phyloP scores from a whole-genome alignment of 495 filamentous ascomycete genomes.

The Xylaria venustula region DNA sequence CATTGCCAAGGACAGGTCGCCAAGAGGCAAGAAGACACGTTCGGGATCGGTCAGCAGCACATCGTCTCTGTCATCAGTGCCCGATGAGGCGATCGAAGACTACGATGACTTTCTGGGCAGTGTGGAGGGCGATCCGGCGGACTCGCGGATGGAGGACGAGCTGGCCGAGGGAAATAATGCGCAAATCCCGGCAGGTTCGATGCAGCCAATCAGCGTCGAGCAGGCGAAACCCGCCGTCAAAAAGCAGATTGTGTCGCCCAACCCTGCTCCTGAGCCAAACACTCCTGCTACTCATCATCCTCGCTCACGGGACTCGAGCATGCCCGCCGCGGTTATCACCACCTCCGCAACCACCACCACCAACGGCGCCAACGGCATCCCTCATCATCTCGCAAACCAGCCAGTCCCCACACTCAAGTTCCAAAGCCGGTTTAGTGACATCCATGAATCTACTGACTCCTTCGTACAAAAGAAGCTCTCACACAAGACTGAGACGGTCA shows the following conservation, averaged over 20 bases:
- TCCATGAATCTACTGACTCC: conserved; percentile 14
- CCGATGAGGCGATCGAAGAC: conserved; percentile 33
- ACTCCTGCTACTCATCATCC: conserved; percentile 18
- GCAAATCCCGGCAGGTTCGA: conserved; percentile 30
- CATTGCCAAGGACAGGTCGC: conserved; percentile 17
- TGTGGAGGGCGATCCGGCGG: conserved; percentile 23
- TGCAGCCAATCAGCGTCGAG: conserved; percentile 31
- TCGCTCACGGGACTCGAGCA: conserved; percentile 27
- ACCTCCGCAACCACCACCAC: conserved; percentile 12
- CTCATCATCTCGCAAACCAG: conserved; percentile 10
- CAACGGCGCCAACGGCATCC: conserved; percentile 13
- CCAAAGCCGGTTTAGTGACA: conserved; percentile 22
- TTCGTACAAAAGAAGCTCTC: conserved; percentile 21
- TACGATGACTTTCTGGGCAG: conserved; percentile 27
- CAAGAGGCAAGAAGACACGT: conserved; percentile 20
- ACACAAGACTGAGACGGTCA: conserved; percentile 22
- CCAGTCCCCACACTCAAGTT: conserved; percentile 18
- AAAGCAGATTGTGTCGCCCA: conserved; percentile 33
- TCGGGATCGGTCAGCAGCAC: conserved; percentile 35
- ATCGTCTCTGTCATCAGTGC: conserved; percentile 41
- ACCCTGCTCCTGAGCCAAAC: conserved; percentile 26
- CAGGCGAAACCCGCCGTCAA: conserved; percentile 33
- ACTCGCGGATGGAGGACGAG: conserved; percentile 17
- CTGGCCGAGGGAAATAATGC: conserved; percentile 25
- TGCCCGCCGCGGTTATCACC: conserved; percentile 22